phyloP scores from a whole-genome alignment of 108 stramenopile species.

The Hondaea fermentalgiana region DNA sequence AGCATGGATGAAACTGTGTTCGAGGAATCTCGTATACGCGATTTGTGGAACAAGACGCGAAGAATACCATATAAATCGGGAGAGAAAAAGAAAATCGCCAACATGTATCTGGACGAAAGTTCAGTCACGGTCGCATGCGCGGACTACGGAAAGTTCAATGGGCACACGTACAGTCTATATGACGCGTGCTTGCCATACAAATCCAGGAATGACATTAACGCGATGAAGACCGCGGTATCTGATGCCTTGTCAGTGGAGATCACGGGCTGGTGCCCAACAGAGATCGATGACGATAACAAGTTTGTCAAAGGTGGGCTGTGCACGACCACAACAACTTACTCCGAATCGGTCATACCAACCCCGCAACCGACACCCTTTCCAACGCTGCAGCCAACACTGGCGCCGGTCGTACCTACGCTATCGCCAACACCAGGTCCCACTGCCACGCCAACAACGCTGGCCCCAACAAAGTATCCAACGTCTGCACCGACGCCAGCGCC shows the following conservation, averaged over 20 bases:
- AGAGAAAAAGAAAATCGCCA: no score
- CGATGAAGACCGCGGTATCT: neutral
- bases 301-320: neutral
- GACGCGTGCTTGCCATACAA: neutral
- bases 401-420: neutral
- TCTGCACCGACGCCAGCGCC: neutral
- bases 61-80: no score
- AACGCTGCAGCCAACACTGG: neutral
- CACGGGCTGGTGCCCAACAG: neutral
- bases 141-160: no score
- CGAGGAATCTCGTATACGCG: neutral
- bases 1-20: neutral
- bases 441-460: neutral
- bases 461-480: neutral
- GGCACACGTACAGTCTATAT: no score
- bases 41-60: no score
- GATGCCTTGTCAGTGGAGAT: neutral
- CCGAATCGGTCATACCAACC: no score
- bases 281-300: neutral
- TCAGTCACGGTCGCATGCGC: no score
- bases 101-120: no score
- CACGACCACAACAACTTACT: neutral
- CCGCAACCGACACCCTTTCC: neutral
- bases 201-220: neutral
- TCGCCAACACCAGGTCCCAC: neutral